Evolutionary conservation across 371 early-diverging fungal genomes (phyloP).

Genomic region (Mucor irregularis): DNA sequence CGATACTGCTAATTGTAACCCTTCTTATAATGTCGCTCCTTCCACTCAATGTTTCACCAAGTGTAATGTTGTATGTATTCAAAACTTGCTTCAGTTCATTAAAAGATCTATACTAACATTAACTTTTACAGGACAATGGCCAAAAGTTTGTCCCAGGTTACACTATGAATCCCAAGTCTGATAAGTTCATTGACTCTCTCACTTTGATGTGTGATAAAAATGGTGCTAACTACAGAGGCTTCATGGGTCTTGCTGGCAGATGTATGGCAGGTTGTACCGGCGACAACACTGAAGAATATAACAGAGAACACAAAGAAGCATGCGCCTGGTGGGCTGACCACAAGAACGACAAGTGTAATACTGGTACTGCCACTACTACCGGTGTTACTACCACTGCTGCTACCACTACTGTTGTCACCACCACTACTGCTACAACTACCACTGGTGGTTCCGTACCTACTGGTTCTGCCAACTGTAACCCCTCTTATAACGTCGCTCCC

Average conservation of each 20-base stretch:
- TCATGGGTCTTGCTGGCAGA: conserved; percentile 33
- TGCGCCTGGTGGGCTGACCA: conserved; percentile 16
- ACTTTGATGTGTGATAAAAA: conserved; percentile 24
- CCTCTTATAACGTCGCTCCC: background rate
- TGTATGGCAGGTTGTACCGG: conserved; percentile 31
- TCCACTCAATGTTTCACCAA: conserved; percentile 15
- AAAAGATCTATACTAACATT: conserved; percentile 17
- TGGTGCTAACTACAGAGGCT: conserved; percentile 20
- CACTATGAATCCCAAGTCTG: conserved; percentile 32
- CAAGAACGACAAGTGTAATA: conserved; percentile 7
- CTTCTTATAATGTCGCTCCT: conserved; percentile 1
- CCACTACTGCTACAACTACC: background rate
- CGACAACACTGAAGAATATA: conserved; percentile 6
- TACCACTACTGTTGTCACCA: background rate
- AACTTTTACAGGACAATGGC: too few relatives aligned
- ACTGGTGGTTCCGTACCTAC: too few relatives aligned
- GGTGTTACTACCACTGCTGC: background rate
- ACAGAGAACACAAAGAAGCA: conserved; percentile 16
- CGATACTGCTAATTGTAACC: background rate
- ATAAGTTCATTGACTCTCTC: too few relatives aligned
- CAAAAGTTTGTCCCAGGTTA: conserved; percentile 13
- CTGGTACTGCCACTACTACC: background rate
- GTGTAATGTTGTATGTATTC: conserved; percentile 25
- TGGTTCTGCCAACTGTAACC: background rate
- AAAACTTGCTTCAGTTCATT: too few relatives aligned